phyloP scores from a whole-genome alignment of 768 basidiomycete species.

The Mycena olivaceomarginata region DNA sequence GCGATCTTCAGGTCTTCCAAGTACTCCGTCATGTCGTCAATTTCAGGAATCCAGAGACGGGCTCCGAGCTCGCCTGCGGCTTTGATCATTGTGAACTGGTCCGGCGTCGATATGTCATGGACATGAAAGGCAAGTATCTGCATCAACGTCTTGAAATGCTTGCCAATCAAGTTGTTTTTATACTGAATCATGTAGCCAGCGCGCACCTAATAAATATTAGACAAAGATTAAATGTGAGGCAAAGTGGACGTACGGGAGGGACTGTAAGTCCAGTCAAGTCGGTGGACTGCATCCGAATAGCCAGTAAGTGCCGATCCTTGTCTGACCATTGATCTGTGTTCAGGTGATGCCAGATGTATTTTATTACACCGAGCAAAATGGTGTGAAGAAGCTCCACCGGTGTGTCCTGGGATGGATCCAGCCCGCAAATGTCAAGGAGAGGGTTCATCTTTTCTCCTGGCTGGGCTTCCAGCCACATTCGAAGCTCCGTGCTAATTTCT shows the following conservation, averaged over 20 bases:
- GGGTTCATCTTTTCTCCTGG: too few species aligned
- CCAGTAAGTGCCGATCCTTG: conserved; percentile 45
- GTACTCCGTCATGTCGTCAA: conserved; percentile 53
- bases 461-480: not conserved
- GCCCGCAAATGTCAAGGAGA: too few species aligned
- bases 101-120: conserved; percentile 46
- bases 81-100: too few species aligned
- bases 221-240: too few species aligned
- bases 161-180: conserved; percentile 55
- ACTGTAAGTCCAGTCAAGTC: conserved; percentile 42
- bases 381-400: not conserved
- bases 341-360: conserved; percentile 47
- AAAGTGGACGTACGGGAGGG: too few species aligned
- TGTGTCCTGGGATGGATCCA: too few species aligned
- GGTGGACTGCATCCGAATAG: conserved; percentile 52
- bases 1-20: conserved; percentile 39
- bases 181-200: conserved; percentile 59
- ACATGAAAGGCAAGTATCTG: conserved; percentile 55
- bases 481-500: conserved; percentile 42
- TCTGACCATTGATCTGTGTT: conserved; percentile 48
- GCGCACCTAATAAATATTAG: too few species aligned
- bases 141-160: conserved; percentile 57
- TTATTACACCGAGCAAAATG: conserved; percentile 47
- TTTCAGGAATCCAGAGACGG: too few species aligned
- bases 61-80: too few species aligned